A percentile compares a stretch with the other conserved stretches of the same genome.
These are phyloP conservation scores for Candida boidinii DNA, from an alignment of 805 yeast species.

Conservation along the genomic window DNA sequence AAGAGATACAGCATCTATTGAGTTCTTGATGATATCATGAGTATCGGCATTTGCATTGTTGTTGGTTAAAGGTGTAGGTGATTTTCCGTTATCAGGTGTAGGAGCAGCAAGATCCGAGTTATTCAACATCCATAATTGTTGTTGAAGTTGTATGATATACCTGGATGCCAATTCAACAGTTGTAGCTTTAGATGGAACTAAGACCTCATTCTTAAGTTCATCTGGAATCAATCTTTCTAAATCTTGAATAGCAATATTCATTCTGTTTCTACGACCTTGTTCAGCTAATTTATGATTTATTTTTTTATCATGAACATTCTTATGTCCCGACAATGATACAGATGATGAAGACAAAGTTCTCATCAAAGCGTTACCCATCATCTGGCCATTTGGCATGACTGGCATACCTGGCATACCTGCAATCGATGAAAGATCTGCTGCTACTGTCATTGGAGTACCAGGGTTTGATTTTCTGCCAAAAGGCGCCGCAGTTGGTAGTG, in stretches of 20 bases:
- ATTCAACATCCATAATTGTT: conserved; percentile 1
- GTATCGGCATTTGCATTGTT: conserved; percentile 5
- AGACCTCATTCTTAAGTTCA: conserved; percentile 41
- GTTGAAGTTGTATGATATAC: conserved; percentile 46
- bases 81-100: too few relatives aligned
- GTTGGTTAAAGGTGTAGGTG: too few relatives aligned
- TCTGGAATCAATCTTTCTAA: conserved; percentile 63
- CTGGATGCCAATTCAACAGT: conserved; percentile 84
- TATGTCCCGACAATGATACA: too few relatives aligned
- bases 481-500: not conserved
- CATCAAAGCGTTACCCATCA: too few relatives aligned
- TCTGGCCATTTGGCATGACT: not conserved
- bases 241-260: conserved; percentile 80
- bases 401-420: not conserved
- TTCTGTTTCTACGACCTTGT: conserved; percentile 89
- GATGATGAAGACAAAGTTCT: too few relatives aligned
- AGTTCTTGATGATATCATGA: too few relatives aligned
- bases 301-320: conserved; percentile 43
- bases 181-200: conserved; percentile 85
- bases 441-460: too few relatives aligned
- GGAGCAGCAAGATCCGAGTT: too few relatives aligned
- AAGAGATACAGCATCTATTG: too few relatives aligned
- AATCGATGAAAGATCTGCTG: too few relatives aligned
- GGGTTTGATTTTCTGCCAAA: not conserved
- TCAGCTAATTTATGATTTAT: conserved; percentile 87